Evolutionary conservation across 2,329 filamentous ascomycete species (phyloP), one percentile per base, ranked within the genome.

Genomic region (Seiridium unicorne): DNA sequence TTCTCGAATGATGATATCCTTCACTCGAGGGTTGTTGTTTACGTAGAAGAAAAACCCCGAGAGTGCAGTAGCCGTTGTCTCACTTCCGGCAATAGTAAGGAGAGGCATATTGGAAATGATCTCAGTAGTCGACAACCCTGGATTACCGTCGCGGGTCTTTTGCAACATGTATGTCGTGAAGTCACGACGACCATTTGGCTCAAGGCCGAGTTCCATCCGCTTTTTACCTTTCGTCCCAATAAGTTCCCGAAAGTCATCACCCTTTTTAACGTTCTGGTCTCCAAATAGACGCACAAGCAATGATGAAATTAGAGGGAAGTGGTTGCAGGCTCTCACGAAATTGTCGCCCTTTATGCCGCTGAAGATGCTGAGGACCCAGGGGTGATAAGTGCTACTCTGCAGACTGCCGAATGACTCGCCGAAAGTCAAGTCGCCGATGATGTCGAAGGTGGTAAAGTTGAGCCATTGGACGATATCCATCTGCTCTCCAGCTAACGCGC

Each of bases 331-430:
- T 35, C 54, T n/a, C 13, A 47, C 4, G n/a, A 57, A 57, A 32
- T 40, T 11, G 31, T 57, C 54, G 32, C 26, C 42, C 13, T 57
- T 46, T 6, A 57, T 47, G n/a, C 54, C 54, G 3, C 36, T 10
- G 31, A 57, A 57, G 42, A 57, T 46, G 44, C 42, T 56, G 11
- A 60, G 63, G 32, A 66, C 60, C 64, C 63, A 66, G 18, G 57
- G 58, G 31, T 65, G 51, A 8, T 60, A 48, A 11, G 55, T 47
- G 10, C 59, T 59, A 3, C 48, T 59, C 44, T 49, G 32, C 7
- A 58, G 55, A 34, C 47, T 58, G 35, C 47, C 55, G n/a, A 58
- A 58, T 1, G 55, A 58, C 35, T 58, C 55, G 5, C 55, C 55
- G 51, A 51, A 58, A 11, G 55, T 58, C 46, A 58, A 40, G 18